Evolutionary conservation across 2,329 filamentous ascomycete species (phyloP), one percentile per base, ranked within the genome.

Genomic region (Fusarium multiceps): DNA sequence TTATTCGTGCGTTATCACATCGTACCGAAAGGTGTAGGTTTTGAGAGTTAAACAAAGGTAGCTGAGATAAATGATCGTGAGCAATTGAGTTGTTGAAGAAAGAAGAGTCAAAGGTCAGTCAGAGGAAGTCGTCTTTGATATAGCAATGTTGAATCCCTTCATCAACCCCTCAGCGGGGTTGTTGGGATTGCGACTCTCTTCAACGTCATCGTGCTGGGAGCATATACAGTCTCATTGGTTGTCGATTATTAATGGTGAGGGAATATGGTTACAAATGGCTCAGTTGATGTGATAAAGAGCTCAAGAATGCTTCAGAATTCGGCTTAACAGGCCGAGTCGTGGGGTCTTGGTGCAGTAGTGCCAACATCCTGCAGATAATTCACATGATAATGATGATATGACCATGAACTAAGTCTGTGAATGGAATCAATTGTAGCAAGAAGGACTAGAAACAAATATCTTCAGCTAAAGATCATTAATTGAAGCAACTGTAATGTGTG

Each of bases 81-180:
- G 13, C 23, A 32, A 46, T 48, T 57, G 32, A 62, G 55, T 56
- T 66, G 59, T 27, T 28, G 23, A 18, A 58, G 25, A 47, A 21
- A 46, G 20, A 23, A 41, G 37, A 51, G 25, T 16, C 6, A 18
- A 47, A 34, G 12, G 34, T 3, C 18, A 62, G 34, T 3, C 18
- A 62, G 47, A 68, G 34, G n/a, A 53, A 12, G 34, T 48, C 21
- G 18, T 11, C 40, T 41, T 59, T 69, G 56, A 72, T 72, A 72
- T 71, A 72, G 56, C 23, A 48, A 14, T 53, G 3, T 13, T 7
- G n/a, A 28, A 13, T 51, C 4, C 61, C 61, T 42, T 49, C 49
- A 53, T 28, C 32, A 66, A 56, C 68, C 65, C 60, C 68, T 56
- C 69, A 66, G 73, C 73, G 72, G 73, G 73, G 73, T 69, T 68